These are phyloP conservation scores for Pestalotiopsis sp. DNA, from an alignment of 2,329 filamentous ascomycete genomes.

Conservation along the genomic window DNA sequence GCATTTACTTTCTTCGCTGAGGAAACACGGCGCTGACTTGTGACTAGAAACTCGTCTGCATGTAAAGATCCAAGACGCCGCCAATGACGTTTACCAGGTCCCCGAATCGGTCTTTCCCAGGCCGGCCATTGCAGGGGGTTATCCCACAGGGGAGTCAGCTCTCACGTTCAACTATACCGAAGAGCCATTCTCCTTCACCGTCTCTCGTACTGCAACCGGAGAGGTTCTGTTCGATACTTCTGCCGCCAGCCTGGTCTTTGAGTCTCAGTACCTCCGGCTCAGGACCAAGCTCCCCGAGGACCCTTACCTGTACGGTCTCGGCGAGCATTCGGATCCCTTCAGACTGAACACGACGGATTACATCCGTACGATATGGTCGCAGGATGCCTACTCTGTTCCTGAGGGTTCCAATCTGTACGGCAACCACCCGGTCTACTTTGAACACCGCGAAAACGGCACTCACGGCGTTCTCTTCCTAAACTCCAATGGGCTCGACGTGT, in stretches of 20 bases:
- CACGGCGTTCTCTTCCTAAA: constrained; percentile 73
- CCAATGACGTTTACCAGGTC: constrained; percentile 74
- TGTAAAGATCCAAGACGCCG: constrained; percentile 73
- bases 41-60: constrained; percentile 68
- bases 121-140: constrained; percentile 38
- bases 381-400: constrained; percentile 67
- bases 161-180: constrained; percentile 37
- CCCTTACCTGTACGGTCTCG: constrained; percentile 77
- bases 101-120: constrained; percentile 70
- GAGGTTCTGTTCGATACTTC: constrained; percentile 72
- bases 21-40: not conserved
- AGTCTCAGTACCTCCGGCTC: constrained; percentile 76
- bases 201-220: constrained; percentile 38
- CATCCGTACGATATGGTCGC: constrained; percentile 70
- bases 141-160: constrained; percentile 23
- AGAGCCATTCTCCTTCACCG: constrained; percentile 44
- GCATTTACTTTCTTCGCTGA: too few species aligned
- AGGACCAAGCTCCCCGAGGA: constrained; percentile 70
- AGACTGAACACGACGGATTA: constrained; percentile 70
- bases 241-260: constrained; percentile 69
- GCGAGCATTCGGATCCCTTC: constrained; percentile 76
- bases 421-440: constrained; percentile 75
- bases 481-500: constrained; percentile 78
- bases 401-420: constrained; percentile 70
- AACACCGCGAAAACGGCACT: constrained; percentile 63